Conservation (phyloP, 1,139 yeast genomes). For the Debaryomyces singareniensis region DNA sequence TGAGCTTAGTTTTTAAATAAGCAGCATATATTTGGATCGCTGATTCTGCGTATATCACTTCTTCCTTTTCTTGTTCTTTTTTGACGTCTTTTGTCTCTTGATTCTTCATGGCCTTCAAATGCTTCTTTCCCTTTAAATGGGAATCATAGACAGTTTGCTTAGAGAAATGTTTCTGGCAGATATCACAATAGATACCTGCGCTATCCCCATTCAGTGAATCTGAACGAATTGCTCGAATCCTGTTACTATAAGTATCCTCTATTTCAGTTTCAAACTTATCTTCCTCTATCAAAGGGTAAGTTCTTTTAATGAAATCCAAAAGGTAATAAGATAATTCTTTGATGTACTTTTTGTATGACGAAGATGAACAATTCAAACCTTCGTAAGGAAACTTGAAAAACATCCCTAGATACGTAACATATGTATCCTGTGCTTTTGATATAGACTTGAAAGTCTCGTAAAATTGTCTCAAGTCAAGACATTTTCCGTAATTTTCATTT, state of each 20-base stretch:
- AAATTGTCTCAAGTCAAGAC: constrained; percentile 47
- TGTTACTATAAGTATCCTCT: constrained; percentile 19
- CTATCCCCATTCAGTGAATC: constrained; percentile 24
- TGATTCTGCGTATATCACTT: constrained; percentile 19
- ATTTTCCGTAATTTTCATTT: constrained; percentile 62
- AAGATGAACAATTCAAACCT: constrained; percentile 17
- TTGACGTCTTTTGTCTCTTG: not conserved
- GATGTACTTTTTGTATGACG: constrained; percentile 40
- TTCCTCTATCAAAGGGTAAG: constrained; percentile 46
- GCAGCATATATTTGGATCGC: constrained; percentile 25
- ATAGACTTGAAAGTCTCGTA: constrained; percentile 50
- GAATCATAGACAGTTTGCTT: constrained; percentile 60
- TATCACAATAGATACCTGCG: constrained; percentile 47
- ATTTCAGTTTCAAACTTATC: constrained; percentile 25
- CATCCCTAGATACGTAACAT: constrained; percentile 44
- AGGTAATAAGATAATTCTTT: constrained; percentile 41
- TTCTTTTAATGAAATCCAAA: constrained; percentile 33
- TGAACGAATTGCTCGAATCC: constrained; percentile 7
- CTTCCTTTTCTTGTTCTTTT: not conserved
- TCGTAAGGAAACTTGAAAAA: constrained; percentile 35
- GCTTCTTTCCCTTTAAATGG: constrained; percentile 76
- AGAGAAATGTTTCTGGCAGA: constrained; percentile 61
- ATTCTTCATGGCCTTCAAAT: constrained; percentile 39
- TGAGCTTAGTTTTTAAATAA: constrained; percentile 29
- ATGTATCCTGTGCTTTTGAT: constrained; percentile 26